Evolutionary conservation across 2,329 filamentous ascomycete genomes (phyloP).

Genomic region (Biscogniauxia mediterranea): DNA sequence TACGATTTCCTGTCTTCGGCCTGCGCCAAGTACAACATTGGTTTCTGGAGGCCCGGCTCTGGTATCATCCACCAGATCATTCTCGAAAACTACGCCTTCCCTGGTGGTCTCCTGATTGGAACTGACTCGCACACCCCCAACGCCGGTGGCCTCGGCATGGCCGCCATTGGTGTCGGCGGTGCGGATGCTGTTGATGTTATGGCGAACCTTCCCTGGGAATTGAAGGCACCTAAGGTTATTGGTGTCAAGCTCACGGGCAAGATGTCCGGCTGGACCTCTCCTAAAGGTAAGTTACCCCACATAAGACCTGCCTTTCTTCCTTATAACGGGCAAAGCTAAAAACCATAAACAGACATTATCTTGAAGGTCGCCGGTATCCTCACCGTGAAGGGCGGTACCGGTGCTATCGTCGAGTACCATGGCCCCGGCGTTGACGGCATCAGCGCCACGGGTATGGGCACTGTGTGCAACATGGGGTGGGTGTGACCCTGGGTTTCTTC

Average conservation of each 20-base stretch:
- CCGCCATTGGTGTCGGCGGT: constrained; percentile 93
- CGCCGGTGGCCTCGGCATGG: constrained; percentile 92
- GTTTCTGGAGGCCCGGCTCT: constrained; percentile 98
- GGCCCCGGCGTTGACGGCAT: constrained; percentile 69
- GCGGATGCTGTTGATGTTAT: constrained; percentile 98
- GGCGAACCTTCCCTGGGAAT: constrained; percentile 78
- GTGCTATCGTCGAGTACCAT: constrained; percentile 79
- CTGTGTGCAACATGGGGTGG: constrained; percentile 66
- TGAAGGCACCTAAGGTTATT: constrained; percentile 96
- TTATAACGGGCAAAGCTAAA: too few species aligned
- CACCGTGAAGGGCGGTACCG: constrained; percentile 97
- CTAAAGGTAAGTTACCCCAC: constrained; percentile 67
- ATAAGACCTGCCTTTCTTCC: not conserved
- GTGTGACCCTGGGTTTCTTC: constrained; percentile 26
- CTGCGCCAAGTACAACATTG: constrained; percentile 99
- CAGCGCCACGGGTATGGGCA: constrained; percentile 83
- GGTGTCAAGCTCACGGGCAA: constrained; percentile 92
- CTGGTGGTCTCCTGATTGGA: constrained; percentile 94
- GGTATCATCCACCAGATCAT: constrained; percentile 99
- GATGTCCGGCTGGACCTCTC: constrained; percentile 85
- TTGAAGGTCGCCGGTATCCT: constrained; percentile 95
- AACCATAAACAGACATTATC: constrained; percentile 70
- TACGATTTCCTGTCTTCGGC: constrained; percentile 94
- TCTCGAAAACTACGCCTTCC: constrained; percentile 98
- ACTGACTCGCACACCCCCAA: constrained; percentile 98